Conservation (phyloP, 169 alveolate species). For the Babesia bigemina region DNA sequence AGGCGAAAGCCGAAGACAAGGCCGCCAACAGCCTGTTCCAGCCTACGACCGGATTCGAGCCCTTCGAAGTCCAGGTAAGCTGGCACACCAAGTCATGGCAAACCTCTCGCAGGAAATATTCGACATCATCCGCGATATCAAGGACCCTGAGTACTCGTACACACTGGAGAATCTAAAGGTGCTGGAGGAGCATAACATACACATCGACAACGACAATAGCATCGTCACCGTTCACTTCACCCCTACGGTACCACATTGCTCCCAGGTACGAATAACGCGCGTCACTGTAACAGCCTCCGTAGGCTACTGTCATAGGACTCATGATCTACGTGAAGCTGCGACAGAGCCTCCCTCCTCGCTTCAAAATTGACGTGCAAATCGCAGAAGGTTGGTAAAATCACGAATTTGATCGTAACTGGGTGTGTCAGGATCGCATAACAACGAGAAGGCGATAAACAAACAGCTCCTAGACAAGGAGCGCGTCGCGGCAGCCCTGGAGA, state of each 20-base stretch:
- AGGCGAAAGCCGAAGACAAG: background rate
- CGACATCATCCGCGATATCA: slow-evolving; percentile 88
- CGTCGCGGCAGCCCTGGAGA: slow-evolving; percentile 95
- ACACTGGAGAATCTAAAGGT: slow-evolving; percentile 94
- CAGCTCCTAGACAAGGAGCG: slow-evolving; percentile 96
- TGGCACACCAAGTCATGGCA: no score
- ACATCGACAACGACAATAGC: slow-evolving; percentile 79
- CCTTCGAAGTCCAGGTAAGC: slow-evolving; percentile 43
- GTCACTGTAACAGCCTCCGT: slow-evolving; percentile 14
- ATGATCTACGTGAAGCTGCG: slow-evolving; percentile 91
- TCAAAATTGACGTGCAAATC: slow-evolving; percentile 81
- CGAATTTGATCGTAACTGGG: slow-evolving; percentile 2
- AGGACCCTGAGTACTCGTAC: slow-evolving; percentile 98
- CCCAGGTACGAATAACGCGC: slow-evolving; percentile 63
- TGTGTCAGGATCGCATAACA: slow-evolving; percentile 88
- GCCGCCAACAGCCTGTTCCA: slow-evolving; percentile 17
- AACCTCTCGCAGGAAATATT: slow-evolving; percentile 81
- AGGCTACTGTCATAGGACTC: slow-evolving; percentile 95
- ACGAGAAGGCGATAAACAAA: slow-evolving; percentile 89
- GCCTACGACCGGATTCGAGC: slow-evolving; percentile 36
- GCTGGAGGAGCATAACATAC: slow-evolving; percentile 85
- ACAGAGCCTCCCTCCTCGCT: slow-evolving; percentile 85
- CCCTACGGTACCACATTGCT: slow-evolving; percentile 98
- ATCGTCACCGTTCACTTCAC: slow-evolving; percentile 86
- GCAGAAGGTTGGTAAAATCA: slow-evolving; percentile 24